Base-by-base conservation (phyloP, 78 protist species). In the Chrysochromulina tobinii region DNA sequence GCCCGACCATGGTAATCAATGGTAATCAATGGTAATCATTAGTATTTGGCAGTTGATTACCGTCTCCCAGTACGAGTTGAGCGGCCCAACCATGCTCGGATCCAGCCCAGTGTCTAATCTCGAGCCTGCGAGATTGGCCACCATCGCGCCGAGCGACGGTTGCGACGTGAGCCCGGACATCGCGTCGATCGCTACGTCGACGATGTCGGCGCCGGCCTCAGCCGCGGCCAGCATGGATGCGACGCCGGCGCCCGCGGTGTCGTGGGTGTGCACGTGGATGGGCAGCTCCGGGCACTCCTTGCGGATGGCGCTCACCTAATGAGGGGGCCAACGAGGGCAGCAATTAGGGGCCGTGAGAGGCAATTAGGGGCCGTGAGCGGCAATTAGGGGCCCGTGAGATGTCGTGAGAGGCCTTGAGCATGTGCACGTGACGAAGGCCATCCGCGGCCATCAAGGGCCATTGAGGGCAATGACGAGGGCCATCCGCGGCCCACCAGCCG, bases 211-310 rank as follows among this genome's bases (percentile, higher is more conserved):
- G 64, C 97, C 97, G 15, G 96, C 95, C 21, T 61, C 38, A 15
- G 66, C 85, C 8, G 92, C 90, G 3, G 91, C 93, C 18, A 92
- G 69, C 97, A 94, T 90, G 20, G 94, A 11, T 2, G 96, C 96
- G 4, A 94, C 97, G n/a, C 96, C 96, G 48, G 87, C 25, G 12
- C 96, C 95, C 6, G 95, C 27, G 11, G 97, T 94, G 87, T 96
- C 96, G 92, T 96, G 98, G 17, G 97, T 95, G 91, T 96, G 98
- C 50, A 96, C 95, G 88, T 96, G 98, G 73, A 96, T 93, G 27
- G 97, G 96, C 61, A 88, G 2, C 77, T 89, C 89, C 5, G 98
- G 95, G 89, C 58, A 87, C 88, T 92, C 93, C 53, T 20, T 4
- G 57, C 92, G 84, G 61, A 89, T 51, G 48, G 85, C 92, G 25